Percentiles rank a stretch among this genome's conserved stretches.
These are phyloP conservation scores for Parietaria judaica DNA, from an alignment of 306 rosid genomes.

Conservation along the genomic window DNA sequence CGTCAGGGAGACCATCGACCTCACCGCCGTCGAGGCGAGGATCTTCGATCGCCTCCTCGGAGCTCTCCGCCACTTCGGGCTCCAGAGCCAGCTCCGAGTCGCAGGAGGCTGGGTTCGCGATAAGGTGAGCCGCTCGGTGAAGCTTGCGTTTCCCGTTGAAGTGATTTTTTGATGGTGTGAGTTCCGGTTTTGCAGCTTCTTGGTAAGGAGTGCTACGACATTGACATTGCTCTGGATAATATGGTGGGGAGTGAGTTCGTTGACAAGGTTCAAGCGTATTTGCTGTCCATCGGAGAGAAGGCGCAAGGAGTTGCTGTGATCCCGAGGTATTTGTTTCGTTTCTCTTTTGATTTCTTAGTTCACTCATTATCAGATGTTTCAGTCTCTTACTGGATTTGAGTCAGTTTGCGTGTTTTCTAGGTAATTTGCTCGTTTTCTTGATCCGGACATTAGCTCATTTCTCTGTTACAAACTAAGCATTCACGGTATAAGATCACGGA, in stretches of 20 bases:
- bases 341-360: background rate
- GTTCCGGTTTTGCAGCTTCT: conserved; percentile 44
- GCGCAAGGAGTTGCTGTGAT: conserved; percentile 83
- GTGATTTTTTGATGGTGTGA: background rate
- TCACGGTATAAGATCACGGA: too few relatives aligned
- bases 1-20: conserved; percentile 50
- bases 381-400: too few relatives aligned
- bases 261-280: conserved; percentile 63
- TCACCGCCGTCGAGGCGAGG: conserved; percentile 44
- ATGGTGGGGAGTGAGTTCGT: conserved; percentile 90
- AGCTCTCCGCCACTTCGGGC: conserved; percentile 52
- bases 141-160: background rate
- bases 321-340: conserved; percentile 36
- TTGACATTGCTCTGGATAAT: conserved; percentile 79
- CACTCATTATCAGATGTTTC: too few relatives aligned
- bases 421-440: too few relatives aligned
- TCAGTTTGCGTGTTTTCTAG: too few relatives aligned
- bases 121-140: conserved; percentile 37
- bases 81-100: conserved; percentile 71
- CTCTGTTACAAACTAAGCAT: too few relatives aligned
- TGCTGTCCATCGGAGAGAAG: conserved; percentile 64
- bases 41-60: conserved; percentile 68
- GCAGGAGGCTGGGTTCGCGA: conserved; percentile 99
- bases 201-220: conserved; percentile 82
- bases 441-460: too few relatives aligned